These are phyloP conservation scores for Xylaria polymorpha DNA, from an alignment of 2,329 filamentous ascomycete genomes.

Conservation along the genomic window DNA sequence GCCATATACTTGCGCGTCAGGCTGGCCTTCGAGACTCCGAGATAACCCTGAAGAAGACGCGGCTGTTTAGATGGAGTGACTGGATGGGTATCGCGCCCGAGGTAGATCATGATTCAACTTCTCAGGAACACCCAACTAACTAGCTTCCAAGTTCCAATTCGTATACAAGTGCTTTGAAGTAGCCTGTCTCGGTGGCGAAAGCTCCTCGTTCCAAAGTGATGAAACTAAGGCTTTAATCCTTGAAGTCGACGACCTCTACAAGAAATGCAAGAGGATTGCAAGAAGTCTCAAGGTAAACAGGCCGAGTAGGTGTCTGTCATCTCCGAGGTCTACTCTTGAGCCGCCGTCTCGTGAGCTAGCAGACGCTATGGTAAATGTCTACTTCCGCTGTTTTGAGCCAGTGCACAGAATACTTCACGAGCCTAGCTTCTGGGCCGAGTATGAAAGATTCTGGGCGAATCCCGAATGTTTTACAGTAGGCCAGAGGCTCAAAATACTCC, in stretches of 20 bases:
- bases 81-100: conserved; percentile 50
- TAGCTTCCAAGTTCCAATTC: conserved; percentile 44
- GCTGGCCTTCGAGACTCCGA: conserved; percentile 43
- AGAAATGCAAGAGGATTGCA: conserved; percentile 51
- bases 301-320: conserved; percentile 49
- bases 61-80: conserved; percentile 50
- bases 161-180: conserved; percentile 48
- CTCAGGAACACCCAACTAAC: conserved; percentile 23
- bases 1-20: conserved; percentile 44
- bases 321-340: conserved; percentile 41
- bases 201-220: conserved; percentile 36
- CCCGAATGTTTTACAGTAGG: conserved; percentile 43
- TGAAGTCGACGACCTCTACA: conserved; percentile 48
- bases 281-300: conserved; percentile 50
- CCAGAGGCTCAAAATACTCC: conserved; percentile 52
- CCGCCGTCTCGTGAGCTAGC: conserved; percentile 49
- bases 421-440: conserved; percentile 64
- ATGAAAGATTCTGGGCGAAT: conserved; percentile 59
- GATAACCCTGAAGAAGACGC: conserved; percentile 52
- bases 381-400: conserved; percentile 63
- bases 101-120: conserved; percentile 41
- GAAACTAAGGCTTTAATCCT: conserved; percentile 44
- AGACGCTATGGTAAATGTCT: conserved; percentile 58
- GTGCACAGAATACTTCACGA: conserved; percentile 64
- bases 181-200: conserved; percentile 40